phyloP scores from a whole-genome alignment of 495 filamentous ascomycete species.

The Aspergillus egyptiacus region DNA sequence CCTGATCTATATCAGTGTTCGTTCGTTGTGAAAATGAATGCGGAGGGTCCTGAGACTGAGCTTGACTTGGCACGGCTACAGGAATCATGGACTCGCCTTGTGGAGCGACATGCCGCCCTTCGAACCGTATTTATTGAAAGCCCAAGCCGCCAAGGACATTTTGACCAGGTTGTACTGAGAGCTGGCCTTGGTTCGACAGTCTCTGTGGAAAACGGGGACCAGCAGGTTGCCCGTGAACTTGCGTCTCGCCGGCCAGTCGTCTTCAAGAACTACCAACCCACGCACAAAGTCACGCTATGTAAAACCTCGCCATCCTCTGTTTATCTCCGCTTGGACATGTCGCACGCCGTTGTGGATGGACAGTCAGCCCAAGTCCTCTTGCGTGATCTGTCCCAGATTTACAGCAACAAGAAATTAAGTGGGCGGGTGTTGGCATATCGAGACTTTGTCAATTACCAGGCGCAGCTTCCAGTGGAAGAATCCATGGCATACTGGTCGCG shows the following conservation, averaged over 20 bases:
- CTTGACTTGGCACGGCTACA: not conserved
- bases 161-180: conserved; percentile 9
- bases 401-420: not conserved
- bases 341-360: conserved; percentile 9
- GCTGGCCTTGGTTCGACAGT: not conserved
- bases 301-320: not conserved
- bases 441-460: conserved; percentile 8
- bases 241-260: conserved; percentile 1
- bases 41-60: not conserved
- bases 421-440: not conserved
- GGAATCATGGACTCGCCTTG: conserved; percentile 1
- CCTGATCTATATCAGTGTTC: conserved; percentile 8
- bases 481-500: conserved; percentile 5
- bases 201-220: not conserved
- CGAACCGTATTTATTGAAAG: conserved; percentile 12
- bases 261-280: conserved; percentile 9
- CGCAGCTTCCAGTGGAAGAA: not conserved
- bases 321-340: conserved; percentile 8
- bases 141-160: not conserved
- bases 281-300: conserved; percentile 4
- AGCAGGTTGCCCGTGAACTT: not conserved
- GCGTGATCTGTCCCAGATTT: conserved; percentile 5
- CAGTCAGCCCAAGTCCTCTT: conserved; percentile 7
- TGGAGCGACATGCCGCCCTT: conserved; percentile 5
- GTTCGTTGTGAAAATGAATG: not conserved